Conservation (phyloP, 2,329 filamentous ascomycete genomes). For the Curvularia sp. region DNA sequence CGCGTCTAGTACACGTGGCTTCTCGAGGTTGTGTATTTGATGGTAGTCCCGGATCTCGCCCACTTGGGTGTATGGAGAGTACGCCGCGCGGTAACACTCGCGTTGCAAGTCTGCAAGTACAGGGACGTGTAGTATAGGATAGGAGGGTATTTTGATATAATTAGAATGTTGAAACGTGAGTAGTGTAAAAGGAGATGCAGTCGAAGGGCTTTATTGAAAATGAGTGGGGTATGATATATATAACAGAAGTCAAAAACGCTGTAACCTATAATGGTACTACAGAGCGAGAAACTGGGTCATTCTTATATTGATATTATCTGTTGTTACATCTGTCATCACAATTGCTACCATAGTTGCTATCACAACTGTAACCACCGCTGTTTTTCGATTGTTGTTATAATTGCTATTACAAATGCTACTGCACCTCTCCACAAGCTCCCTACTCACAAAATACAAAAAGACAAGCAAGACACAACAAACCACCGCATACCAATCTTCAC, state of each 20-base stretch:
- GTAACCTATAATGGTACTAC: neutral
- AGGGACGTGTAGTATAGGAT: too few species aligned
- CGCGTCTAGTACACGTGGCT: too few species aligned
- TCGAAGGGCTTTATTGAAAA: too few species aligned
- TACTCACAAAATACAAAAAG: neutral
- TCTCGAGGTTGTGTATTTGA: too few species aligned
- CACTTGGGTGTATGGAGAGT: too few species aligned
- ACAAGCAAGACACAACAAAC: neutral
- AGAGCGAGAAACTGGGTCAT: neutral
- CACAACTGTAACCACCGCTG: neutral
- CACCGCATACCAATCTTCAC: too few species aligned
- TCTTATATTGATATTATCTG: neutral
- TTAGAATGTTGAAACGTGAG: too few species aligned
- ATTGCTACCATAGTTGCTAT: neutral
- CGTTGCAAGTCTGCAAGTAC: too few species aligned
- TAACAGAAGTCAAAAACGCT: neutral
- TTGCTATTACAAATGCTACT: neutral
- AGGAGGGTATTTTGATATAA: too few species aligned
- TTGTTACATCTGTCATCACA: neutral
- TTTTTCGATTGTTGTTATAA: neutral
- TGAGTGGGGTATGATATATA: neutral
- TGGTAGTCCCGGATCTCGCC: too few species aligned
- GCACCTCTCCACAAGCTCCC: too few species aligned
- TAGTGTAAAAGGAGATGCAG: neutral
- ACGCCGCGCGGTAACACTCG: too few species aligned